A percentile compares a stretch with the other conserved stretches of the same genome.
phyloP scores from a whole-genome alignment of 805 yeast species.

The Diddensiella transvaalensis region DNA sequence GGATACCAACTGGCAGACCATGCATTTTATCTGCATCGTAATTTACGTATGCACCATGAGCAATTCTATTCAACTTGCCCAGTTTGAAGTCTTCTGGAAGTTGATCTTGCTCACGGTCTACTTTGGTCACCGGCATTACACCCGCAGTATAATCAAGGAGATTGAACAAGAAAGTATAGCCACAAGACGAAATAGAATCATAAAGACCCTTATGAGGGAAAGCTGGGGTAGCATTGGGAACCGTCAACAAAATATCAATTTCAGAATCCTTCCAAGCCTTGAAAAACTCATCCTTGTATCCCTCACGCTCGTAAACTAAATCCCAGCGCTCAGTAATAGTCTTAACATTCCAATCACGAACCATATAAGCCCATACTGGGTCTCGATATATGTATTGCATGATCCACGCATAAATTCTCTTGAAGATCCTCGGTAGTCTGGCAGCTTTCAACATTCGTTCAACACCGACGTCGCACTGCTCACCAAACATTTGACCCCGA shows the following conservation, averaged over 20 bases:
- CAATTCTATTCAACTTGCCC: conserved; percentile 38
- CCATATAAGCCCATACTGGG: conserved; percentile 36
- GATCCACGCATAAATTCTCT: conserved; percentile 36
- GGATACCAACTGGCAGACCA: conserved; percentile 64
- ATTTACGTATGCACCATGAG: conserved; percentile 41
- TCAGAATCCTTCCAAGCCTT: conserved; percentile 36
- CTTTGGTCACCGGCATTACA: conserved; percentile 50
- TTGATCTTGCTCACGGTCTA: conserved; percentile 38
- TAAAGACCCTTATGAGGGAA: conserved; percentile 37
- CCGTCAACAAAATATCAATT: conserved; percentile 38
- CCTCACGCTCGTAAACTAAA: conserved; percentile 35
- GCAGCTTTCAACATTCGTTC: conserved; percentile 31
- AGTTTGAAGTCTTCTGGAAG: conserved; percentile 32
- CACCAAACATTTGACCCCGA: conserved; percentile 30
- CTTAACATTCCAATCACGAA: conserved; percentile 36
- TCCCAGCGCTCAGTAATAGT: conserved; percentile 37
- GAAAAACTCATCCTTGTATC: conserved; percentile 33
- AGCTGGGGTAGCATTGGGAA: conserved; percentile 44
- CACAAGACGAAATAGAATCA: conserved; percentile 38
- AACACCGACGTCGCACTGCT: conserved; percentile 37
- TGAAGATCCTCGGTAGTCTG: conserved; percentile 35
- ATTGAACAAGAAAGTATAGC: conserved; percentile 56
- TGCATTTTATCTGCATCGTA: conserved; percentile 52
- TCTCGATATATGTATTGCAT: conserved; percentile 34
- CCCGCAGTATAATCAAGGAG: conserved; percentile 55